Evolutionary conservation across 108 stramenopile genomes (phyloP).

Genomic region (Bacterosira constricta): DNA sequence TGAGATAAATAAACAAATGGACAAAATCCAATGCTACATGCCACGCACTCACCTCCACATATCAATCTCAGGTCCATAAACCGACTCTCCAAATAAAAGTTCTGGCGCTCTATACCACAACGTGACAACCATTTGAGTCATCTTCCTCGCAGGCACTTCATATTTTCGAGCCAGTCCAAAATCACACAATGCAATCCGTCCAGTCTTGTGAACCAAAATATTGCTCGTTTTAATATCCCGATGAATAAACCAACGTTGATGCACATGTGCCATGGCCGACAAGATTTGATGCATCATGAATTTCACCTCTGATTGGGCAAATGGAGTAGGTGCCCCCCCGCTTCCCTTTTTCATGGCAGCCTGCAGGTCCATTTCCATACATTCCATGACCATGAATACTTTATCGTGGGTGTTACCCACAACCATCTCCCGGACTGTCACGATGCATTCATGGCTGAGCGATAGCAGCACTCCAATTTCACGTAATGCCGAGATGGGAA

Average conservation of each 20-base stretch:
- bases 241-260: slow-evolving; percentile 83
- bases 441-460: slow-evolving; percentile 85
- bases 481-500: slow-evolving; percentile 91
- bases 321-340: slow-evolving; percentile 45
- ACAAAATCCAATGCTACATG: background rate
- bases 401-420: slow-evolving; percentile 69
- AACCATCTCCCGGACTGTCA: slow-evolving; percentile 87
- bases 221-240: slow-evolving; percentile 94
- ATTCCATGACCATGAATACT: slow-evolving; percentile 96
- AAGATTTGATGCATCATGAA: slow-evolving; percentile 84
- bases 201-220: slow-evolving; percentile 81
- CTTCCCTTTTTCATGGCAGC: slow-evolving; percentile 62
- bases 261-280: slow-evolving; percentile 76
- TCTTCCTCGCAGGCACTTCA: slow-evolving; percentile 59
- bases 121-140: slow-evolving; percentile 91
- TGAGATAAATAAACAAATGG: background rate
- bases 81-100: slow-evolving; percentile 81
- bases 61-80: slow-evolving; percentile 89
- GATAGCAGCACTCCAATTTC: slow-evolving; percentile 86
- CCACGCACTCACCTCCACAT: slow-evolving; percentile 76
- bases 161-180: slow-evolving; percentile 91
- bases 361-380: slow-evolving; percentile 91
- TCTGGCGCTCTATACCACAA: slow-evolving; percentile 94
- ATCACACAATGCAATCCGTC: slow-evolving; percentile 87
- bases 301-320: slow-evolving; percentile 82